Conservation (phyloP, 495 filamentous ascomycete species). For the Trichoderma asperelloides region DNA sequence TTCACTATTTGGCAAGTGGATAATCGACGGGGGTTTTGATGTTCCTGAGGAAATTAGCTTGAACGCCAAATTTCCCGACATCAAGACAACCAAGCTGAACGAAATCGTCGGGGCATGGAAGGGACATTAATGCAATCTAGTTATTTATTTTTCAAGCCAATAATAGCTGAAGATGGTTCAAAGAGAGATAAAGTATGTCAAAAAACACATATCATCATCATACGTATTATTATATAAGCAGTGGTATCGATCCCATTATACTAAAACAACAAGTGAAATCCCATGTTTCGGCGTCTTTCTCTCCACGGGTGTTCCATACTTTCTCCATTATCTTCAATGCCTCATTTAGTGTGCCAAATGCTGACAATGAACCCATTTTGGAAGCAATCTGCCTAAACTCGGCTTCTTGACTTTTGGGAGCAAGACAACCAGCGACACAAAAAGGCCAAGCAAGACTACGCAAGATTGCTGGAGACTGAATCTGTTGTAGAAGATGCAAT, state of each 20-base stretch:
- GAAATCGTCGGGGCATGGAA: conserved; percentile 25
- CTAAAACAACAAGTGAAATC: conserved; percentile 33
- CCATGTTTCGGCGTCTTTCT: conserved; percentile 21
- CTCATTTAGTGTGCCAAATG: conserved; percentile 38
- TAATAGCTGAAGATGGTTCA: background rate
- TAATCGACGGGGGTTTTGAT: conserved; percentile 20
- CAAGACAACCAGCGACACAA: conserved; percentile 44
- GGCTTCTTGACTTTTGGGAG: conserved; percentile 30
- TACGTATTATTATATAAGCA: conserved; percentile 25
- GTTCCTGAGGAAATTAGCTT: conserved; percentile 20
- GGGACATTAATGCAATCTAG: background rate
- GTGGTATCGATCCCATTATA: conserved; percentile 23
- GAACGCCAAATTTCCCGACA: conserved; percentile 30
- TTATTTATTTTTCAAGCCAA: background rate
- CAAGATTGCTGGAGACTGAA: conserved; percentile 21
- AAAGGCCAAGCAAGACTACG: conserved; percentile 44
- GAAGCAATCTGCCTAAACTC: conserved; percentile 30
- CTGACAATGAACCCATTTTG: conserved; percentile 28
- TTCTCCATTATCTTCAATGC: conserved; percentile 42
- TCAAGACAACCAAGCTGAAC: conserved; percentile 25
- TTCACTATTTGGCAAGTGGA: conserved; percentile 24
- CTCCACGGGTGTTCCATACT: conserved; percentile 35
- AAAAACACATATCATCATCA: background rate
- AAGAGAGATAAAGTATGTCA: background rate
- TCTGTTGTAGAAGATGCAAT: conserved; percentile 22